Evolutionary conservation across 805 yeast species (phyloP).

Genomic region (Lachancea lanzarotensis): DNA sequence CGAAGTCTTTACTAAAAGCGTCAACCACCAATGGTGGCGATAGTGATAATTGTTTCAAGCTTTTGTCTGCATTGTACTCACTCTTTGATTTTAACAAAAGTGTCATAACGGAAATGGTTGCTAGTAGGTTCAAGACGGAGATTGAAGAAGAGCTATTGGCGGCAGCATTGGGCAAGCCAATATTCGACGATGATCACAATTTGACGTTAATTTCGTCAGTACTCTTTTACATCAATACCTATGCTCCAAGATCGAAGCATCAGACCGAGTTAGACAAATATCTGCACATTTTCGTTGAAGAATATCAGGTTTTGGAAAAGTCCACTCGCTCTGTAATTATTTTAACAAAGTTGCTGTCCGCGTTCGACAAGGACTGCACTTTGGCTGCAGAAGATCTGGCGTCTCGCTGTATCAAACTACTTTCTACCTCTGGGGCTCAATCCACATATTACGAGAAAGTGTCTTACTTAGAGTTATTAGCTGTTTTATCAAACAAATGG

Average conservation of each 20-base stretch:
- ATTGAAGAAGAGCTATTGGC: slow-evolving; percentile 18
- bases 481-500: slow-evolving; percentile 29
- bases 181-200: slow-evolving; percentile 23
- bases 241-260: slow-evolving; percentile 33
- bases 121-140: slow-evolving; percentile 13
- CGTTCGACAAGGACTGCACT: slow-evolving; percentile 39
- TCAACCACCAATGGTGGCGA: slow-evolving; percentile 10
- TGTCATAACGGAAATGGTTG: slow-evolving; percentile 14
- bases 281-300: slow-evolving; percentile 33
- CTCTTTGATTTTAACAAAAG: slow-evolving; percentile 22
- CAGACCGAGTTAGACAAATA: slow-evolving; percentile 39
- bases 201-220: slow-evolving; percentile 29
- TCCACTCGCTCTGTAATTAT: slow-evolving; percentile 34
- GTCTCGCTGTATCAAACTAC: slow-evolving; percentile 7
- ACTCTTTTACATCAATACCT: slow-evolving; percentile 32
- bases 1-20: slow-evolving; percentile 13
- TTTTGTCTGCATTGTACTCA: slow-evolving; percentile 25
- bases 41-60: slow-evolving; percentile 23
- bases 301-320: slow-evolving; percentile 11
- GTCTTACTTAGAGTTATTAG: slow-evolving; percentile 26
- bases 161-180: slow-evolving; percentile 9
- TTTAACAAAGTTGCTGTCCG: slow-evolving; percentile 43
- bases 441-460: slow-evolving; percentile 17
- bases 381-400: slow-evolving; percentile 17
- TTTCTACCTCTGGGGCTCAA: background rate